These are phyloP conservation scores for Penicillium hesseltinei DNA, from an alignment of 2,329 filamentous ascomycete species.

Conservation along the genomic window DNA sequence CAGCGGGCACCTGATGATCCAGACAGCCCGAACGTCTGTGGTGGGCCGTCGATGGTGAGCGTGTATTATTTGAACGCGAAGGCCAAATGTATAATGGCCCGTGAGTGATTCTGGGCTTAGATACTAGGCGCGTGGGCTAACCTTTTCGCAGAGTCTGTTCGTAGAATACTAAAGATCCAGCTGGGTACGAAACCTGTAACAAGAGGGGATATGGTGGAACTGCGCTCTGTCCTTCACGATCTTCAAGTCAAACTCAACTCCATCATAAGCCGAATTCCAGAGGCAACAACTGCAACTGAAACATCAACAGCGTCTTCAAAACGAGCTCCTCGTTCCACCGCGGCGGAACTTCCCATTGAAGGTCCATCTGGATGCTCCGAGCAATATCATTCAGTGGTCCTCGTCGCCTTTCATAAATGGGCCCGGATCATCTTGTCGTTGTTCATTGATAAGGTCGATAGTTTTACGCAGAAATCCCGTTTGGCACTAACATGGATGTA, in stretches of 20 bases:
- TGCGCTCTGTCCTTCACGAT: conserved; percentile 42
- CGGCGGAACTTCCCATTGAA: conserved; percentile 36
- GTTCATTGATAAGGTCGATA: conserved; percentile 43
- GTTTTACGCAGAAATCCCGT: background rate
- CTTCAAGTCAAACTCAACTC: conserved; percentile 43
- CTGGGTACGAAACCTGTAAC: conserved; percentile 45
- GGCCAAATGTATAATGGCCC: conserved; percentile 47
- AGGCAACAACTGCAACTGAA: conserved; percentile 24
- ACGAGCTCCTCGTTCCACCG: conserved; percentile 21
- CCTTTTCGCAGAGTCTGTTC: conserved; percentile 37
- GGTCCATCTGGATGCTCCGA: conserved; percentile 38
- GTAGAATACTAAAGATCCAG: conserved; percentile 46
- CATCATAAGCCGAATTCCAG: conserved; percentile 45
- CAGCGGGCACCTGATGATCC: conserved; percentile 40
- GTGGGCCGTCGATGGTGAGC: conserved; percentile 42
- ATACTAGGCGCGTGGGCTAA: background rate
- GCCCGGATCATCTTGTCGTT: conserved; percentile 46
- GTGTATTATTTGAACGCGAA: conserved; percentile 45
- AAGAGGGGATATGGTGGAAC: conserved; percentile 45
- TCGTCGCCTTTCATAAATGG: conserved; percentile 50
- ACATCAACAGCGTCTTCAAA: conserved; percentile 16
- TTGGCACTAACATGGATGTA: conserved; percentile 16
- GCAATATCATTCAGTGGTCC: conserved; percentile 45
- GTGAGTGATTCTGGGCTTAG: conserved; percentile 30
- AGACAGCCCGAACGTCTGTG: conserved; percentile 42